Conservation (phyloP, 2,329 filamentous ascomycete genomes). For the Trichoderma oligosporum region DNA sequence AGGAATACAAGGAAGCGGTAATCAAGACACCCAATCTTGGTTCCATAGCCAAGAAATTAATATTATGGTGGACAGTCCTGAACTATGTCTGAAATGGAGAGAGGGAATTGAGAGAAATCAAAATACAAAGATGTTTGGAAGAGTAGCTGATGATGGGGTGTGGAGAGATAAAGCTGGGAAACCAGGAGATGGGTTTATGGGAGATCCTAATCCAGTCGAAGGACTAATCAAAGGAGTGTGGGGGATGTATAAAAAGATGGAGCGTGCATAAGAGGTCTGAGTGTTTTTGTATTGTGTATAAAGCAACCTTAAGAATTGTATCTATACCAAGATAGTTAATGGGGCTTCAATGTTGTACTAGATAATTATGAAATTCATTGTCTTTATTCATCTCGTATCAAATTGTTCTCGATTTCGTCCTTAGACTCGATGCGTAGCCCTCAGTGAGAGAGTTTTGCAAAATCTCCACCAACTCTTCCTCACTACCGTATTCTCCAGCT, state of each 20-base stretch:
- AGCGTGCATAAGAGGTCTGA: neutral
- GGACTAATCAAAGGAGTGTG: constrained; percentile 20
- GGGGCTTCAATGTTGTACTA: too few relatives aligned
- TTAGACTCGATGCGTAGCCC: too few relatives aligned
- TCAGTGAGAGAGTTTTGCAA: neutral
- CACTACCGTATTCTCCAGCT: neutral
- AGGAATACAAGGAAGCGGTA: constrained; percentile 70
- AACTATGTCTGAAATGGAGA: constrained; percentile 61
- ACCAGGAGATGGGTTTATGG: constrained; percentile 22
- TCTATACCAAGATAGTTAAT: neutral
- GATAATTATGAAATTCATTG: neutral
- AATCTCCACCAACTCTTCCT: neutral
- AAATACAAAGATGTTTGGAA: constrained; percentile 55
- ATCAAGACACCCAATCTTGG: constrained; percentile 78
- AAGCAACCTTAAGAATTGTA: neutral
- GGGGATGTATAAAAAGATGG: constrained; percentile 23
- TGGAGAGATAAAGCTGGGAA: constrained; percentile 22
- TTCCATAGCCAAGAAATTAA: constrained; percentile 77
- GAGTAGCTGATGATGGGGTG: constrained; percentile 21
- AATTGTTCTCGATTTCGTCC: too few relatives aligned
- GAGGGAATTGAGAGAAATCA: constrained; percentile 61
- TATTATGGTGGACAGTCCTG: constrained; percentile 63
- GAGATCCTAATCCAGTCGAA: constrained; percentile 21
- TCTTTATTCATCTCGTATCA: too few relatives aligned
- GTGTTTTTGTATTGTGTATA: neutral